A percentile compares a stretch with the other conserved stretches of the same genome.
These are phyloP conservation scores for Orychophragmus violaceus DNA, from an alignment of 345 rosid genomes.

Conservation along the genomic window DNA sequence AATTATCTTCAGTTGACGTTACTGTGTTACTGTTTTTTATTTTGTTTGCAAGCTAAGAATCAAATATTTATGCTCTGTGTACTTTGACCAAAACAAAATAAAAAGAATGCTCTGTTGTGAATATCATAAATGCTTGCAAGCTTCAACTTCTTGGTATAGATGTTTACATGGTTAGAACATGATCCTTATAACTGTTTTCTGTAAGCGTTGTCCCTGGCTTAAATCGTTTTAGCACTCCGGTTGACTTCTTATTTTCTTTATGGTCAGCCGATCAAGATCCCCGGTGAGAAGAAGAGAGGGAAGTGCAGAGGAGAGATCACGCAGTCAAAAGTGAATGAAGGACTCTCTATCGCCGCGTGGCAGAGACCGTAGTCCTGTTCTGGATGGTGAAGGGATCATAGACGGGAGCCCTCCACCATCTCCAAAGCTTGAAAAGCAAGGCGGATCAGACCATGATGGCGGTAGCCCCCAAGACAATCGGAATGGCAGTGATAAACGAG, in stretches of 20 bases:
- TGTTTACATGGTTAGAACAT: background rate
- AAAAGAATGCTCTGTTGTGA: no score
- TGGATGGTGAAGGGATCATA: slow-evolving; percentile 46
- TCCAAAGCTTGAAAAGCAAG: slow-evolving; percentile 35
- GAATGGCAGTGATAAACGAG: no score
- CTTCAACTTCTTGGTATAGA: background rate
- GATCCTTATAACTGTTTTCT: background rate
- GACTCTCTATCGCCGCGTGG: slow-evolving; percentile 44
- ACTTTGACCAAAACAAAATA: no score
- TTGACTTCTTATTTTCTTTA: background rate
- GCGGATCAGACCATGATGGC: slow-evolving; percentile 37
- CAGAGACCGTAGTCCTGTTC: slow-evolving; percentile 52
- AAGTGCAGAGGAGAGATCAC: slow-evolving; percentile 33
- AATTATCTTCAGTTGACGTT: no score
- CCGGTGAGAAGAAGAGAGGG: slow-evolving; percentile 59
- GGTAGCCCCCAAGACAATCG: slow-evolving; percentile 41
- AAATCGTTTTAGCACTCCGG: background rate
- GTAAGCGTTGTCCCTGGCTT: background rate
- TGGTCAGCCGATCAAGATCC: slow-evolving; percentile 68
- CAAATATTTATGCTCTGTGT: no score
- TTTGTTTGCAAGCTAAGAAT: no score
- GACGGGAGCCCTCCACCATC: slow-evolving; percentile 38
- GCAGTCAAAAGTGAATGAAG: slow-evolving; percentile 38
- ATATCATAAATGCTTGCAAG: no score
- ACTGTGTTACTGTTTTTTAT: no score